Conservation (phyloP, 73 alveolate genomes). For the Symbiodinium pilosum region DNA sequence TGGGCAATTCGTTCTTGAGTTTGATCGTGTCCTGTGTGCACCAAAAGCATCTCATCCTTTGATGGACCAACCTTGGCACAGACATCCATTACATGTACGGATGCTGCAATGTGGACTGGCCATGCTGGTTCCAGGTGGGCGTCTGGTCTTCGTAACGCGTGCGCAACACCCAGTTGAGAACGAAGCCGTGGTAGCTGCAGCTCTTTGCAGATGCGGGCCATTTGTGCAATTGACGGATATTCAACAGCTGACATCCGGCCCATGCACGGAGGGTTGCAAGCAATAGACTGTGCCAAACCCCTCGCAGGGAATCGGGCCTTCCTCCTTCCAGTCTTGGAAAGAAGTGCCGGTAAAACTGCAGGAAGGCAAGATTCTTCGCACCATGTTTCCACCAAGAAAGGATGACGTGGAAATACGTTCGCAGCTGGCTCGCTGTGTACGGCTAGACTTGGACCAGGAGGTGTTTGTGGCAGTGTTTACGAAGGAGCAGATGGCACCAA, state of each 20-base stretch:
- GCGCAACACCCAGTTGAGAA: neutral
- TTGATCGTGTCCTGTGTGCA: constrained; percentile 39
- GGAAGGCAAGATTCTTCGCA: constrained; percentile 47
- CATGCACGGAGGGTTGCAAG: neutral
- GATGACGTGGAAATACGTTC: neutral
- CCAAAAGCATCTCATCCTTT: neutral
- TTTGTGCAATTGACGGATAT: neutral
- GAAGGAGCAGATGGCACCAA: neutral
- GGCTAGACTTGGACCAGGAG: neutral
- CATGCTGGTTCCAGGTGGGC: constrained; percentile 34
- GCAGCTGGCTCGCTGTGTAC: constrained; percentile 1
- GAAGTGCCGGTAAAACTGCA: constrained; percentile 39
- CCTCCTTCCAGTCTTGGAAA: constrained; percentile 11
- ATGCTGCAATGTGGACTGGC: constrained; percentile 42
- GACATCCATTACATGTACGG: constrained; percentile 39
- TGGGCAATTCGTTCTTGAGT: neutral
- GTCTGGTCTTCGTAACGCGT: neutral
- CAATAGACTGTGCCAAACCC: constrained; percentile 31
- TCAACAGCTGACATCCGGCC: neutral
- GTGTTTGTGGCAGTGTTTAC: constrained; percentile 15
- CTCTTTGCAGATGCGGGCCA: neutral
- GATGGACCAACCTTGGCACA: constrained; percentile 32
- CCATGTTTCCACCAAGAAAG: constrained; percentile 46
- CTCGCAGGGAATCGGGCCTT: neutral
- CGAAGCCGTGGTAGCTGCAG: constrained; percentile 64